Conservation (phyloP, 495 filamentous ascomycete species). For the Penicillium herquei region DNA sequence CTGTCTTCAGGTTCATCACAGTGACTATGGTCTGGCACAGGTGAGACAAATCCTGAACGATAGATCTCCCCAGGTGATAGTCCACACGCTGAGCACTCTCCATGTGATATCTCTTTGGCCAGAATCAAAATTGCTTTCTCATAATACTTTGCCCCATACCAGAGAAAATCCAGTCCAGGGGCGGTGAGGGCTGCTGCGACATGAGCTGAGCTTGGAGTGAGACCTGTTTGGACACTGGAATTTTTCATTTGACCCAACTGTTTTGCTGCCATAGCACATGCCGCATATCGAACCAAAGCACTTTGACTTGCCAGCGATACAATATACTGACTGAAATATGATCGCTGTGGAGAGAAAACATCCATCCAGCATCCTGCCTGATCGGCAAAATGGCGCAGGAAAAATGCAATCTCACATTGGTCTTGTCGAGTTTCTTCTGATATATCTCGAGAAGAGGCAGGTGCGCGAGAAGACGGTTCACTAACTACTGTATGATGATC, state of each 20-base stretch:
- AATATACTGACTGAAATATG: conserved; percentile 17
- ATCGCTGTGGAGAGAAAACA: conserved; percentile 6
- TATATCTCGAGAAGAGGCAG: neutral
- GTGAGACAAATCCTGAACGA: neutral
- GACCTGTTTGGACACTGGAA: conserved; percentile 2
- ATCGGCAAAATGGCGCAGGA: conserved; percentile 20
- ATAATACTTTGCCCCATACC: conserved; percentile 28
- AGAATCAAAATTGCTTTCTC: conserved; percentile 24
- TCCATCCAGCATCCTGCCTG: conserved; percentile 19
- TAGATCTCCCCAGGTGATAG: conserved; percentile 16
- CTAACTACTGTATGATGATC: neutral
- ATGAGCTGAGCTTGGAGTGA: neutral
- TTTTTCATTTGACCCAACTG: conserved; percentile 21
- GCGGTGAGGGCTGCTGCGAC: conserved; percentile 6
- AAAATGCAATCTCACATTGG: conserved; percentile 17
- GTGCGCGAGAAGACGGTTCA: neutral
- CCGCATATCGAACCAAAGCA: conserved; percentile 19
- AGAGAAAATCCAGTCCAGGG: conserved; percentile 17
- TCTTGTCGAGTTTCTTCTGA: conserved; percentile 14
- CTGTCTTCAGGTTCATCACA: conserved; percentile 4
- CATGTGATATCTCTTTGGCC: conserved; percentile 13
- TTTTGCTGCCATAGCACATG: conserved; percentile 21
- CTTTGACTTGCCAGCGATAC: conserved; percentile 10
- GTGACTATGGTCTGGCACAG: neutral
- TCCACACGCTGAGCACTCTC: neutral